Base-by-base conservation (phyloP, 1,139 yeast genomes). In the Tardiomyces blankii region DNA sequence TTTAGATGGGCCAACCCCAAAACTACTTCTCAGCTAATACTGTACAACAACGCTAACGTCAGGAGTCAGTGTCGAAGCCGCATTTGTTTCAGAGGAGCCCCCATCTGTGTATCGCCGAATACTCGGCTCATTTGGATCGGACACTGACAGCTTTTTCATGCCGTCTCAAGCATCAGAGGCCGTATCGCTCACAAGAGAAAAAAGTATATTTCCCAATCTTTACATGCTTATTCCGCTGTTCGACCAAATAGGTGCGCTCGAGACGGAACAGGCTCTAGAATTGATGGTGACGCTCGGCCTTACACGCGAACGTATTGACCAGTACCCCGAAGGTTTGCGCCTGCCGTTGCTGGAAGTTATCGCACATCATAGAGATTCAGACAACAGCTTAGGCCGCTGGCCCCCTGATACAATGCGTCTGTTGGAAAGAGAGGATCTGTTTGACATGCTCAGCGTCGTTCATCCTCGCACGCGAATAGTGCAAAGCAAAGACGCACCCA, bases 281-380 rank as follows among this genome's bases (percentile, higher is more conserved):
- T 64, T 77, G 55, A 73, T 84, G 75, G 72, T 74, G 21, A 80
- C 76, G 42, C 72, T 72, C 49, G 74, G 73, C 1, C 69, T 85
- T 12, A 68, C 74, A 2, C 62, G 67, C 23, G 62, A 68, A 2
- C 80, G 75, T 44, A 61, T 87, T 21, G 86, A 84, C 42, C 76
- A 87, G 0, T 82, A 73, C 53, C 96, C 96, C 0, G 66, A 79
- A 2, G 95, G 95, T 0, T 68, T 87, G 1, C 64, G 74, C 27
- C 64, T 82, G 3, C 88, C 93, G 0, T 64, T 87, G 44, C 77
- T 76, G 50, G 67, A 63, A 38, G 57, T 60, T 1, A 48, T 62
- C 5, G 70, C 74, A 56, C 65, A 62, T 33, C 75, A 85, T 50
- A 87, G 81, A 56, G 75, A 75, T 42, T 65, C 67, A 23, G 73